Evolutionary conservation across 345 rosid species (phyloP).

Genomic region (Mangifera indica): DNA sequence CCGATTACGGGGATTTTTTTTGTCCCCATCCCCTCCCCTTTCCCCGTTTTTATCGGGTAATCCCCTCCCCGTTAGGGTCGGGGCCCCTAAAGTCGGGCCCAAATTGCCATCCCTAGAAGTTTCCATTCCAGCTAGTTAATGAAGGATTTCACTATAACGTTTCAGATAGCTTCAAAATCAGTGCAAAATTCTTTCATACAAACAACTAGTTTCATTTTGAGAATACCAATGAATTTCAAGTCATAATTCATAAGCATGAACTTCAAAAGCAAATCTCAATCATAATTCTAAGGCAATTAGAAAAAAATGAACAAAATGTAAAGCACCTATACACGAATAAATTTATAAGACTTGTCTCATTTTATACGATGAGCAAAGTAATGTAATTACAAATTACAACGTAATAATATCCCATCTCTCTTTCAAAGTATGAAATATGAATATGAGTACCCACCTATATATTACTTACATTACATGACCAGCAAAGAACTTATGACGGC

Average conservation of each 20-base stretch:
- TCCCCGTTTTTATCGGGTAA: too few species aligned
- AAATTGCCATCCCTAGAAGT: too few species aligned
- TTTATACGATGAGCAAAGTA: not conserved
- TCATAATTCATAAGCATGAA: too few species aligned
- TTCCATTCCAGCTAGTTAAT: not conserved
- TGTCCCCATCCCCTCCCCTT: too few species aligned
- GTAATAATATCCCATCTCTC: not conserved
- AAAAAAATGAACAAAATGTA: not conserved
- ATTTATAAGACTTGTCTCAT: not conserved
- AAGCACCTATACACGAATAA: not conserved
- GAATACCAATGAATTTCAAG: too few species aligned
- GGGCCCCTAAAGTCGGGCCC: too few species aligned
- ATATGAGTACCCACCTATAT: conserved; percentile 1
- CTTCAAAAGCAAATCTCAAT: too few species aligned
- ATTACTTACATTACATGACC: not conserved
- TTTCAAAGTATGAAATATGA: not conserved
- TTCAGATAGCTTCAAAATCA: not conserved
- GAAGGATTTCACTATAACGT: not conserved
- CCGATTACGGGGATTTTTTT: too few species aligned
- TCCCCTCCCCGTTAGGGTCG: too few species aligned
- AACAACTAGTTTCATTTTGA: too few species aligned
- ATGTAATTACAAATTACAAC: not conserved
- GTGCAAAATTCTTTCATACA: not conserved
- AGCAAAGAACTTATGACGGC: conserved; percentile 28
- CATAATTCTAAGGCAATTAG: too few species aligned